Evolutionary conservation across 352 stramenopile genomes (phyloP), one percentile per base, ranked within the genome.

Genomic region (Globisporangium cylindrosporum): DNA sequence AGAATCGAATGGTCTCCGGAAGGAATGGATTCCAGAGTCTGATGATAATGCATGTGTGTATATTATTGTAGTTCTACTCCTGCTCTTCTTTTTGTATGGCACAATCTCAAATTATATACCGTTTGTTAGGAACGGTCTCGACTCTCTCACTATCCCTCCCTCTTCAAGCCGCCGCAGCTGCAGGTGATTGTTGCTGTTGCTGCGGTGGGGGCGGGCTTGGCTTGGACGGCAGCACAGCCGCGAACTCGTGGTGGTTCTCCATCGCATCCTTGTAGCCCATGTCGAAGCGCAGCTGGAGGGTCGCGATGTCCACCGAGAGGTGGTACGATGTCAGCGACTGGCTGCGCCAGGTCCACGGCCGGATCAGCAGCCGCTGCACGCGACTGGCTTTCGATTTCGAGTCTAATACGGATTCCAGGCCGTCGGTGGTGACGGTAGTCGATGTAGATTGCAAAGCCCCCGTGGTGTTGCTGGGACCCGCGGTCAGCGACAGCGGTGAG

Each of bases 341-440:
- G 15, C 76, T 78, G 53, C 81, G 79, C 81, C 81, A 91, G 58
- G 74, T 87, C 79, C 80, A 91, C 20, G 83, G 83, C 60, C 80
- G 84, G 22, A 91, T 76, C 36, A 91, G 72, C 57, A 90, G 73
- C 20, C 75, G 72, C 62, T 72, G 75, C 56, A 66, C 64, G 69
- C 57, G 56, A 2, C 58, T 24, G 14, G 12, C 15, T 1, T 64
- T 32, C 15, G 54, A 25, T 25, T 9, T 20, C 4, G 24, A 1
- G 18, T 29, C 25, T 18, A 27, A 29, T 25, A 43, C 4, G 2
- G 63, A 68, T 0, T 49, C 34, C 7, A 24, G 51, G 48, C 27
- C 22, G 24, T 20, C 29, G 41, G 8, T 54, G n/a, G 56, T 29
- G 18, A 4, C 41, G n/a, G 56, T 29, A 9, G 56, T 9, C 14